These are phyloP conservation scores for Ganoderma leucocontextum DNA, from an alignment of 1,284 basidiomycete species.

Conservation along the genomic window DNA sequence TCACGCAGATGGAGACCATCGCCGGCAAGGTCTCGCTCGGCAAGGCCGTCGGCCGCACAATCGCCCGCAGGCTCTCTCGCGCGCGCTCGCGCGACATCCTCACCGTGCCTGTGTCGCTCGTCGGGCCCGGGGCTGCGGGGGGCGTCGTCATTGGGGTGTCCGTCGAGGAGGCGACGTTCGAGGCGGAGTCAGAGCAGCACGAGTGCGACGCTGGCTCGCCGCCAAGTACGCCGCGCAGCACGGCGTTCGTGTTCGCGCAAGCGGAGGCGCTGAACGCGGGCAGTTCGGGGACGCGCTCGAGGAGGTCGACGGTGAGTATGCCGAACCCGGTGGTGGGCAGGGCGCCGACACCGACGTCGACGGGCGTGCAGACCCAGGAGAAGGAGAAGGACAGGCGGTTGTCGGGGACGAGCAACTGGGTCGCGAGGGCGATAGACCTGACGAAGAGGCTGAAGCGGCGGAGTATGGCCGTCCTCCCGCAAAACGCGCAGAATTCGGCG, in stretches of 20 bases:
- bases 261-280: constrained; percentile 42
- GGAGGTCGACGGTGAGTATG: constrained; percentile 51
- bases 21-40: constrained; percentile 58
- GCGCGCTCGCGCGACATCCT: constrained; percentile 42
- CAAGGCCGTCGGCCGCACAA: constrained; percentile 54
- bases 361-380: neutral
- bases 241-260: constrained; percentile 45
- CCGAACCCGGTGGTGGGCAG: constrained; percentile 17
- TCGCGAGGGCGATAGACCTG: constrained; percentile 58
- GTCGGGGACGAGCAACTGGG: constrained; percentile 41
- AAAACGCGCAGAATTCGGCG: constrained; percentile 10
- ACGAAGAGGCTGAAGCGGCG: constrained; percentile 58
- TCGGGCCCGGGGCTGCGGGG: constrained; percentile 39
- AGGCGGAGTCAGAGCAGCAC: constrained; percentile 48
- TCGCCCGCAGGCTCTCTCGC: constrained; percentile 62
- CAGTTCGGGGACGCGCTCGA: constrained; percentile 29
- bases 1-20: constrained; percentile 67
- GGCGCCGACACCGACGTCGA: constrained; percentile 2
- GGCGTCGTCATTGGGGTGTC: constrained; percentile 63
- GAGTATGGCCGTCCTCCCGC: constrained; percentile 42
- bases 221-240: constrained; percentile 25
- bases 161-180: constrained; percentile 63
- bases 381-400: constrained; percentile 32
- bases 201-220: constrained; percentile 35
- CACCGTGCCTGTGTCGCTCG: constrained; percentile 29